Evolutionary conservation across 2,329 filamentous ascomycete species (phyloP), one percentile per base, ranked within the genome.

Genomic region (Nakataea oryzae): DNA sequence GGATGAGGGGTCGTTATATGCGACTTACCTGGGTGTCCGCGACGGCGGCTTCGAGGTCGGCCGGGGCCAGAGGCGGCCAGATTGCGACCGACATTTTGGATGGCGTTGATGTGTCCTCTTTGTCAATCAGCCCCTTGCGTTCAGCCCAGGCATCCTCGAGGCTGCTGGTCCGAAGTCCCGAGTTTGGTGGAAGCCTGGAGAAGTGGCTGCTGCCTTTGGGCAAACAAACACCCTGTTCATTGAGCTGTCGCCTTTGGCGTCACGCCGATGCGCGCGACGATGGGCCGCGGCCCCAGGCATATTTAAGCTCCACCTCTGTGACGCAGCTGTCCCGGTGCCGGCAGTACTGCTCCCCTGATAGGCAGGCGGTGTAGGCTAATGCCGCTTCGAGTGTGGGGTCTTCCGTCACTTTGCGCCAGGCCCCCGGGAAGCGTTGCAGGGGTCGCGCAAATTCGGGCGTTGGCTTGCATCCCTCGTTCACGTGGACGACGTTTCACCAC

Each of bases 31-130:
- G 79, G 61, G 79, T 76, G 65, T 78, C 75, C 67, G 78, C 78
- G 66, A 78, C 73, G 66, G 78, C 78, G 69, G 72, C 69, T 74
- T 79, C 76, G 73, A 84, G 78, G 68, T 82, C 77, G 32, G 73
- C 75, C 3, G 77, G 76, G 61, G 80, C 72, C 62, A 85, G 72
- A 67, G 76, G 76, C 71, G 83, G 83, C 82, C 82, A 86, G 75
- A 85, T 79, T 66, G 79, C 80, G 66, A 85, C 72, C 65, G 83
- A 83, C 83, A 86, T 86, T 66, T 71, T 59, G 58, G 56, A 50
- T 50, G 41, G 41, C 41, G 41, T n/a, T 24, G 41, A 50, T 50
- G 41, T 50, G 41, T 50, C 41, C 41, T 12, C 41, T 24, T 50
- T 50, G 41, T n/a, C 41, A 24, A 50, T 50, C 21, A 50, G 41